Evolutionary conservation across 306 rosid genomes (phyloP).

Genomic region (Comarum palustre): DNA sequence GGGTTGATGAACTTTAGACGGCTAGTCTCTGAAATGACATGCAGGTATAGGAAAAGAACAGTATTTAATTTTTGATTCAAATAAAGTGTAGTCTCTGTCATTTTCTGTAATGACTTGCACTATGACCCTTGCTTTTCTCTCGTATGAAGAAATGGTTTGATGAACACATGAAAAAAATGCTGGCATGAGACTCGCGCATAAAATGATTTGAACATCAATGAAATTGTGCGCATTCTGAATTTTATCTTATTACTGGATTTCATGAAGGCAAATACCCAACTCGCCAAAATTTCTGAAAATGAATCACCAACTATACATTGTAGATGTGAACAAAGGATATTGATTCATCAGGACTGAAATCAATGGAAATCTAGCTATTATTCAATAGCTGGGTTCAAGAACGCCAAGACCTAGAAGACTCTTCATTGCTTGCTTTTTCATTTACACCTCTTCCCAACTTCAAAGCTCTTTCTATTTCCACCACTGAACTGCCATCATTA

Average conservation of each 20-base stretch:
- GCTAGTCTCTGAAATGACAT: neutral
- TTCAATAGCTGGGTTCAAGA: slow-evolving; percentile 29
- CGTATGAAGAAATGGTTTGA: neutral
- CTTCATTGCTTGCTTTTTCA: slow-evolving; percentile 68
- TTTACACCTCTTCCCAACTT: slow-evolving; percentile 63
- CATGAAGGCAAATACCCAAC: neutral
- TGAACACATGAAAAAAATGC: neutral
- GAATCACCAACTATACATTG: neutral
- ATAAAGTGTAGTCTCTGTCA: neutral
- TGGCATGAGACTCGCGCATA: neutral
- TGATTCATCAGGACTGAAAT: neutral
- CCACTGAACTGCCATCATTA: slow-evolving; percentile 25
- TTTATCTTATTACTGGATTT: neutral
- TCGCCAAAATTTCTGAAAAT: neutral
- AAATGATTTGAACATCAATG: neutral
- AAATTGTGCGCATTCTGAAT: neutral
- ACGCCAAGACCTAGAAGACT: slow-evolving; percentile 39
- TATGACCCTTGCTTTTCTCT: neutral
- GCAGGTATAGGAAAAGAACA: neutral
- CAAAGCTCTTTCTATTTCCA: slow-evolving; percentile 52
- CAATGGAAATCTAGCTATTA: neutral
- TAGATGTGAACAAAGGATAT: neutral
- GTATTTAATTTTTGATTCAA: neutral
- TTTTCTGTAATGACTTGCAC: neutral
- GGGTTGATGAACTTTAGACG: neutral